These are phyloP conservation scores for Pyronema domesticum DNA, from an alignment of 495 filamentous ascomycete genomes.

Conservation along the genomic window DNA sequence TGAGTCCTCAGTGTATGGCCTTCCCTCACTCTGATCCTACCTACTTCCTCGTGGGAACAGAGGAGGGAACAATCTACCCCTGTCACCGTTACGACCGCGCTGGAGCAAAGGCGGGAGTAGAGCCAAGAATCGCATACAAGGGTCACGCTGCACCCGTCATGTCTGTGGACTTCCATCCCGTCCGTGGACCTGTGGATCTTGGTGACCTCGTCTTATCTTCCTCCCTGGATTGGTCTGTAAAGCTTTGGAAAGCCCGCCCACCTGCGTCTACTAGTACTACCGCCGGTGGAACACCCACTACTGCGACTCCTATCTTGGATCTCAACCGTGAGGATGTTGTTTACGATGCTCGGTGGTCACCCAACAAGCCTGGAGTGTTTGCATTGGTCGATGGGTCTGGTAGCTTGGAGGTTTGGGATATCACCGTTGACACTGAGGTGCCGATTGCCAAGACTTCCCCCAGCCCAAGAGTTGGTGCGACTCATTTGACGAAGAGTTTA, in stretches of 20 bases:
- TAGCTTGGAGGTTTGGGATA: constrained; percentile 88
- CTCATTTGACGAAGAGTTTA: constrained; percentile 54
- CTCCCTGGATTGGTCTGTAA: constrained; percentile 88
- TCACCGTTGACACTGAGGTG: constrained; percentile 80
- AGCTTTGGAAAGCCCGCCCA: constrained; percentile 83
- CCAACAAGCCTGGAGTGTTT: constrained; percentile 80
- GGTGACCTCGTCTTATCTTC: constrained; percentile 78
- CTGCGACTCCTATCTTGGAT: constrained; percentile 59
- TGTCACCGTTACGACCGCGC: constrained; percentile 95
- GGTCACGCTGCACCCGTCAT: constrained; percentile 89
- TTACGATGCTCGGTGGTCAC: constrained; percentile 90
- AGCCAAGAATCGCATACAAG: constrained; percentile 63
- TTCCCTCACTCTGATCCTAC: constrained; percentile 93
- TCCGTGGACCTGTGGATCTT: constrained; percentile 78
- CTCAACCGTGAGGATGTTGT: constrained; percentile 86
- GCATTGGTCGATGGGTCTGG: constrained; percentile 83
- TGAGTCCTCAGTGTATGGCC: constrained; percentile 88
- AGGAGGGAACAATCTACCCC: constrained; percentile 88
- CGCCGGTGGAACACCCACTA: constrained; percentile 30
- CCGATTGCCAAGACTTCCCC: constrained; percentile 63
- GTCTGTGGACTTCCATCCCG: constrained; percentile 87
- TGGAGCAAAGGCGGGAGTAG: constrained; percentile 87
- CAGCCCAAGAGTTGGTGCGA: constrained; percentile 37
- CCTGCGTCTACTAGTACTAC: constrained; percentile 44
- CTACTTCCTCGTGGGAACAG: constrained; percentile 90